Conservation (phyloP, 1,284 basidiomycete species). For the Fomitiporia mediterranea region DNA sequence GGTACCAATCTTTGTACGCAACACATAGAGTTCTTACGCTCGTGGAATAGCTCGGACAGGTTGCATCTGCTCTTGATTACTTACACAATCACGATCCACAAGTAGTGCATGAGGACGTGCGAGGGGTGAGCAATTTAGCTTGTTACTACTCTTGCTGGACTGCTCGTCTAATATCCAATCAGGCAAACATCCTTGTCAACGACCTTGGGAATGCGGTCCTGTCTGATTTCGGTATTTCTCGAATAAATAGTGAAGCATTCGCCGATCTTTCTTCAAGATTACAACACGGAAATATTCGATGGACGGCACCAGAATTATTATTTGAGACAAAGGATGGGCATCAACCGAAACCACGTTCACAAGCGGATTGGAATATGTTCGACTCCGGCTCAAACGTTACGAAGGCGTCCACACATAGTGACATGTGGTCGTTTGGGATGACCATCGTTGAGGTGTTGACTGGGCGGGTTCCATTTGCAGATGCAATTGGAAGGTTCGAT, state of each 20-base stretch:
- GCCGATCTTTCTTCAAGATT: not conserved
- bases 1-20: not conserved
- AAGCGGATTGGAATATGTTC: slow-evolving; percentile 27
- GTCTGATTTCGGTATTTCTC: slow-evolving; percentile 27
- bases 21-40: too few relatives aligned
- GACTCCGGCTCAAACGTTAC: slow-evolving; percentile 21
- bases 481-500: slow-evolving; percentile 8
- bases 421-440: slow-evolving; percentile 32
- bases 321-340: slow-evolving; percentile 23
- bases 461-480: slow-evolving; percentile 20
- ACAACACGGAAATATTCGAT: slow-evolving; percentile 7
- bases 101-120: slow-evolving; percentile 13
- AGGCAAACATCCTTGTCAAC: slow-evolving; percentile 32
- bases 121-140: not conserved
- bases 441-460: slow-evolving; percentile 29
- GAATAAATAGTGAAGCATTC: slow-evolving; percentile 20
- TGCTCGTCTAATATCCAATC: not conserved
- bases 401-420: slow-evolving; percentile 14
- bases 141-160: not conserved
- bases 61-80: slow-evolving; percentile 8
- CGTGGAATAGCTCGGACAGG: slow-evolving; percentile 5
- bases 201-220: slow-evolving; percentile 28
- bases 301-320: slow-evolving; percentile 11
- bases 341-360: slow-evolving; percentile 23
- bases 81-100: slow-evolving; percentile 14